Evolutionary conservation across 371 early-diverging fungal genomes (phyloP).

Genomic region (Entomophthora muscae): DNA sequence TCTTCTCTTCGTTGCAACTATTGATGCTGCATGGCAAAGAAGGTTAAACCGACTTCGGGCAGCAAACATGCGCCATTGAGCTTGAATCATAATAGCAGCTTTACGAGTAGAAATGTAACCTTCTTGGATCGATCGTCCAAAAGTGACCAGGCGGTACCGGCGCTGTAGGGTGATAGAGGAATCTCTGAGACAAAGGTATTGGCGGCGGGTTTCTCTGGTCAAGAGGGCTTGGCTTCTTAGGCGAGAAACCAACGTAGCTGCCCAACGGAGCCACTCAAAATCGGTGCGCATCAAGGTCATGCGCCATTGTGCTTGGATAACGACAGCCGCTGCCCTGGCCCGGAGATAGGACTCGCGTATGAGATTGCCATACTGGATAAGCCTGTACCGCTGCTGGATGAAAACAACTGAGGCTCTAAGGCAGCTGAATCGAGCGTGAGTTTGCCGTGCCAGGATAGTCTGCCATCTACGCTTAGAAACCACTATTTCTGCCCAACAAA

Average conservation of each 20-base stretch:
- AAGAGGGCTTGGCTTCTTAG: not conserved
- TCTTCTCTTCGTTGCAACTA: not conserved
- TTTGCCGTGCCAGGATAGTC: no score
- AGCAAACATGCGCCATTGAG: not conserved
- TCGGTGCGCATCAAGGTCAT: not conserved
- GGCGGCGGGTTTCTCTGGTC: not conserved
- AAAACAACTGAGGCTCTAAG: no score
- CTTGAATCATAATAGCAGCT: not conserved
- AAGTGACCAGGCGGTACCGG: not conserved
- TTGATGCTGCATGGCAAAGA: not conserved
- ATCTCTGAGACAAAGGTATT: not conserved
- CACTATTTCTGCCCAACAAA: no score
- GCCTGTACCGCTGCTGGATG: not conserved
- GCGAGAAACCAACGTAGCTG: not conserved
- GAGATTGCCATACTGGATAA: not conserved
- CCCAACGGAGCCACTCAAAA: not conserved
- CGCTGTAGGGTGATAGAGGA: not conserved
- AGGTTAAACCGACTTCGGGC: not conserved
- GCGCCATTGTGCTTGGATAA: not conserved
- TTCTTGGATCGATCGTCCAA: not conserved
- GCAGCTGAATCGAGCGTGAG: not conserved
- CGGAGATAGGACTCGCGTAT: not conserved
- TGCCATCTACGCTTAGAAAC: no score
- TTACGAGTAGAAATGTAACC: not conserved
- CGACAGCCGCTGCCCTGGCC: not conserved